Evolutionary conservation across 805 yeast genomes (phyloP), one percentile per base, ranked within the genome.

Genomic region (Yarrowia alimentaria): DNA sequence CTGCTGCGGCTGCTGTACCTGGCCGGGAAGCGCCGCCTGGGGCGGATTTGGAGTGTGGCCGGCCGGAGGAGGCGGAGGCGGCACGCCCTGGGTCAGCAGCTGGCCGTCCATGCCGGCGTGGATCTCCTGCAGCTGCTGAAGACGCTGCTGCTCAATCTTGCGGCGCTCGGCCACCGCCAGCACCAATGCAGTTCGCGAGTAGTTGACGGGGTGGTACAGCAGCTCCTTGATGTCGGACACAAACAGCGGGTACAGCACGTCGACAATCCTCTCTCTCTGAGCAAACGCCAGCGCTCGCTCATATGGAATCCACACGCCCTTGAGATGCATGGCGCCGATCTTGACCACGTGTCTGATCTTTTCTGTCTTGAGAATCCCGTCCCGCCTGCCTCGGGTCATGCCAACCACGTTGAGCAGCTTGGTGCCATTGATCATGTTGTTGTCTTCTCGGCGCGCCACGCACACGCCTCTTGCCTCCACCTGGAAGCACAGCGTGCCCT

Each of bases 231-330:
- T 53, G 62, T 85, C 90, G 53, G 85, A 76, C 28, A 85, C 91
- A 64, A 83, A 81, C 34, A 83, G 70, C 3, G 89, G 89, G 61
- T 78, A 82, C 52, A 83, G 70, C 20, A 74, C 61, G 57, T 81
- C 88, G n/a, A 77, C 80, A 53, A 83, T 83, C 24, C 84, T 82
- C 61, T 86, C 94, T 51, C 83, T 71, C 59, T 81, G 82, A 9
- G 94, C 94, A 79, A 85, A 81, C 22, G 85, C 83, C 29, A 79
- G 70, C 1, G 95, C 95, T 37, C 93, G 72, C 56, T 85, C 93
- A 61, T 84, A 84, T 2, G 95, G 94, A 54, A 86, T 85, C 95
- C 95, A 86, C 32, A 86, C 95, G 25, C 95, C 95, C 67, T 86
- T 86, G 60, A 86, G 71, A 64, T 85, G 88, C 91, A 86, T 86